Base-by-base conservation (phyloP, 73 alveolate species). In the Paramecium sexaurelia region DNA sequence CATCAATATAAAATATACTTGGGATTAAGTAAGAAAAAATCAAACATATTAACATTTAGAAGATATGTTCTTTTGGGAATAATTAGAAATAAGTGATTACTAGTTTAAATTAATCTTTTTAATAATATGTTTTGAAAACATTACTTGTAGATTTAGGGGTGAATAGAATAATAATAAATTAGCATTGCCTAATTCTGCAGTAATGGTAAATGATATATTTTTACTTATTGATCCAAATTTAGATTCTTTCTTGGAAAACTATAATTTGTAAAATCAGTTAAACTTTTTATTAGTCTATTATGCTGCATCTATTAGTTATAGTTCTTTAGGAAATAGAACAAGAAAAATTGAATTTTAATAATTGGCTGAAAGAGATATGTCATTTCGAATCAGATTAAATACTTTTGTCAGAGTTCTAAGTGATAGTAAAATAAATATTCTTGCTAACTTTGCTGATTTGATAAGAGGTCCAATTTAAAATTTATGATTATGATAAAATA, bases 11-110 rank as follows among this genome's bases (percentile, higher is more conserved):
- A 78, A 78, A 43, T 78, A 39, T 26, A 43, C 55, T 40, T 78
- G 90, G 90, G 90, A 78, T 78, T 17, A 78, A 78, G 55, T 78
- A 11, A 78, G 90, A 22, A 78, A 78, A 22, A 39, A 78, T 45
- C 24, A 78, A 43, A 41, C 71, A 8, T 37, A 26, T 36, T 27
- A 71, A 36, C 90, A 39, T 13, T 39, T 78, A 24, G 90, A 78
- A 13, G 90, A 78, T 19, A 37, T 78, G 39, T 78, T 78, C 36
- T 78, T 78, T 24, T 78, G 90, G 90, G 90, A 78, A 13, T 41
- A 39, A 43, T 45, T 78, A 9, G 90, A 78, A 19, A 0, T 78
- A 1, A 78, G 90, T 43, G 90, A 78, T 24, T 43, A 39, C 90
- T 17, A 78, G 20, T 78, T 78, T 33, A 24, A 78, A 39, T 24